Evolutionary conservation across 2,329 filamentous ascomycete genomes (phyloP).

Genomic region (Knoxdaviesia proteae): DNA sequence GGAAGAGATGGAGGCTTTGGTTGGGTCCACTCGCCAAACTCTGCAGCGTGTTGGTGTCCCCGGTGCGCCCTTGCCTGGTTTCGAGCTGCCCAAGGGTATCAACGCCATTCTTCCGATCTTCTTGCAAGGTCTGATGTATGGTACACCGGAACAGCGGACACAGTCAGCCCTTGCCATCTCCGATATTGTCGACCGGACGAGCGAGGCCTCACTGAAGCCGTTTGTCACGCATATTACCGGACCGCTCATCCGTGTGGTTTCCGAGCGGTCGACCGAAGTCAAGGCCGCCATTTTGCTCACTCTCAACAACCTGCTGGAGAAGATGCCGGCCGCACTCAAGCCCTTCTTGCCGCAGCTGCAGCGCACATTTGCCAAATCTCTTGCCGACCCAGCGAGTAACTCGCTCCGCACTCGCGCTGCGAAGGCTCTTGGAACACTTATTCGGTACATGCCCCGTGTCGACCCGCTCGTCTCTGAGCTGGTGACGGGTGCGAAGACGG

Average conservation of each 20-base stretch:
- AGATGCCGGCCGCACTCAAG: slow-evolving; percentile 88
- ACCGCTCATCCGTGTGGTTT: slow-evolving; percentile 91
- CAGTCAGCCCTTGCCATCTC: slow-evolving; percentile 85
- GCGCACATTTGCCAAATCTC: slow-evolving; percentile 85
- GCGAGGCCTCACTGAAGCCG: slow-evolving; percentile 67
- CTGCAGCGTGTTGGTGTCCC: slow-evolving; percentile 76
- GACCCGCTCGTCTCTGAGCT: slow-evolving; percentile 85
- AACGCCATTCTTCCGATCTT: slow-evolving; percentile 92
- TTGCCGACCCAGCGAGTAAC: slow-evolving; percentile 85
- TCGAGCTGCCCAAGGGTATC: slow-evolving; percentile 87
- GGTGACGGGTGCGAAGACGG: slow-evolving; percentile 84
- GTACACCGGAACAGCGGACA: slow-evolving; percentile 75
- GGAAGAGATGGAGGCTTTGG: slow-evolving; percentile 92
- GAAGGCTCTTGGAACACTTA: slow-evolving; percentile 82
- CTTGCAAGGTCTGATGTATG: slow-evolving; percentile 94
- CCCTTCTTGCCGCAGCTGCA: slow-evolving; percentile 94
- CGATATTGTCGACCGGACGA: slow-evolving; percentile 86
- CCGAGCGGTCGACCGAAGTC: slow-evolving; percentile 86
- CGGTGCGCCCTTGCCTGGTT: slow-evolving; percentile 69
- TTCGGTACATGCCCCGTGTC: slow-evolving; percentile 85
- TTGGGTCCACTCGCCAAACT: slow-evolving; percentile 66
- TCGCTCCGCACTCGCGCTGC: slow-evolving; percentile 71
- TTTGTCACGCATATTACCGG: slow-evolving; percentile 97
- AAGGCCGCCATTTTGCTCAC: slow-evolving; percentile 88
- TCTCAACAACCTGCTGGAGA: slow-evolving; percentile 85